Evolutionary conservation across 768 basidiomycete species (phyloP), one percentile per base, ranked within the genome.

Genomic region (Suillus subluteus): DNA sequence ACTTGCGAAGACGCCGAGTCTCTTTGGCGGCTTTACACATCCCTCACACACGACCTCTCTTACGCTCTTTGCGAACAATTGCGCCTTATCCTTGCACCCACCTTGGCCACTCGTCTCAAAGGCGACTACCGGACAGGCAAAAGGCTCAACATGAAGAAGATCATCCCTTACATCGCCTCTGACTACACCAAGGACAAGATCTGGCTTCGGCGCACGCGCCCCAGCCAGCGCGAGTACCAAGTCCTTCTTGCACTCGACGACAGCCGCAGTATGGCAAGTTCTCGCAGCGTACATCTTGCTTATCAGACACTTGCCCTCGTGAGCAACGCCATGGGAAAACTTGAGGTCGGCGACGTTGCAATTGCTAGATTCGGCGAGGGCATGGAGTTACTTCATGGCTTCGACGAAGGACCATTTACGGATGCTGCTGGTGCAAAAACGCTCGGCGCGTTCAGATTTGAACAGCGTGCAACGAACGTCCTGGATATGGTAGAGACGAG

Each of bases 171-270:
- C 82, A 96, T 99, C 67, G 97, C 98, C 43, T 94, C 92, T 79
- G 98, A 99, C 80, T 99, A 94, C 82, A 99, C 96, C 62, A 99
- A 99, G 77, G 97, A 99, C 84, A 96, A 96, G 80, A 99, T 99
- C 69, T 99, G 98, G 98, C 83, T 99, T 43, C 91, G 97, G 32
- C 87, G 98, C 26, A 98, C 96, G 4, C 89, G 92, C 61, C 97
- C 98, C 6, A 95, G 94, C 75, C 89, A 93, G 72, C 87, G 98
- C 58, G 96, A 98, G 74, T 99, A 99, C 78, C 97, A 99, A 74
- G 88, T 99, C 2, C 86, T 99, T 48, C 85, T 99, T 65, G 92
- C 95, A 12, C 86, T 99, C 59, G 98, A 99, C 74, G 98, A 99
- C 81, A 98, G 96, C 4, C 89, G 92, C 41, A 98, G 96, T 43